Percentiles rank a stretch among this genome's conserved stretches.
Evolutionary conservation across 768 basidiomycete genomes (phyloP).

Genomic region (Thelephora aurantiotincta): DNA sequence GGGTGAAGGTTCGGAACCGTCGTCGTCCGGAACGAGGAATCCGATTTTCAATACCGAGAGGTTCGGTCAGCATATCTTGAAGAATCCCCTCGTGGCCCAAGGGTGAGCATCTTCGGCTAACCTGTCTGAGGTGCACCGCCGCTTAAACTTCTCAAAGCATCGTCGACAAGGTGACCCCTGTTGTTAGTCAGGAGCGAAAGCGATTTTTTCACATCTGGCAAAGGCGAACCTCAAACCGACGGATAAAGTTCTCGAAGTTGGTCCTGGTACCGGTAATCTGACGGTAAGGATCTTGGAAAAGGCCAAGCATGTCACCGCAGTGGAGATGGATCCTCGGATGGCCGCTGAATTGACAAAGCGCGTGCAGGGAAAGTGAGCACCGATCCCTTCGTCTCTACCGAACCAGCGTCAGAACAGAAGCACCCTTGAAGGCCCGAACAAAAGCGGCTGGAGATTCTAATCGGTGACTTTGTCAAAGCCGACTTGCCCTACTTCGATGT

Average conservation of each 20-base stretch:
- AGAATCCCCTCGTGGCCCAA: slow-evolving; percentile 85
- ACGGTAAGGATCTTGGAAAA: slow-evolving; percentile 89
- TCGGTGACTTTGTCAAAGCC: slow-evolving; percentile 98
- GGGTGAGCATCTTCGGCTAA: slow-evolving; percentile 47
- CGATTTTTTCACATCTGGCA: too few species aligned
- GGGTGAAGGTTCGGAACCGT: slow-evolving; percentile 24
- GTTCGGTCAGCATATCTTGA: slow-evolving; percentile 96
- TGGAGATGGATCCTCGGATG: slow-evolving; percentile 99
- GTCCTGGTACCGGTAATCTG: slow-evolving; percentile 94
- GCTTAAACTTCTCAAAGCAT: background rate
- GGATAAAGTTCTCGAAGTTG: slow-evolving; percentile 93
- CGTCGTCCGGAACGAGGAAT: slow-evolving; percentile 42
- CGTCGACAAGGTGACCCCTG: background rate
- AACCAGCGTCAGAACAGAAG: background rate
- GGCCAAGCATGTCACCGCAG: slow-evolving; percentile 83
- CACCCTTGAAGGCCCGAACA: slow-evolving; percentile 66
- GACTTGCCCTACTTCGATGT: slow-evolving; percentile 97
- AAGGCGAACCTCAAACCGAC: slow-evolving; percentile 88
- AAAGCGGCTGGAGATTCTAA: slow-evolving; percentile 85
- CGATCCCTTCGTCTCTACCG: background rate
- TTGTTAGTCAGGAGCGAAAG: background rate
- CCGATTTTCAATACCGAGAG: slow-evolving; percentile 90
- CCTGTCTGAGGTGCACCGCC: background rate
- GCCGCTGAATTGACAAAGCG: slow-evolving; percentile 95
- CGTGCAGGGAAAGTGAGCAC: slow-evolving; percentile 90